Conservation (phyloP, 768 basidiomycete species). For the Boletus barrowsii region DNA sequence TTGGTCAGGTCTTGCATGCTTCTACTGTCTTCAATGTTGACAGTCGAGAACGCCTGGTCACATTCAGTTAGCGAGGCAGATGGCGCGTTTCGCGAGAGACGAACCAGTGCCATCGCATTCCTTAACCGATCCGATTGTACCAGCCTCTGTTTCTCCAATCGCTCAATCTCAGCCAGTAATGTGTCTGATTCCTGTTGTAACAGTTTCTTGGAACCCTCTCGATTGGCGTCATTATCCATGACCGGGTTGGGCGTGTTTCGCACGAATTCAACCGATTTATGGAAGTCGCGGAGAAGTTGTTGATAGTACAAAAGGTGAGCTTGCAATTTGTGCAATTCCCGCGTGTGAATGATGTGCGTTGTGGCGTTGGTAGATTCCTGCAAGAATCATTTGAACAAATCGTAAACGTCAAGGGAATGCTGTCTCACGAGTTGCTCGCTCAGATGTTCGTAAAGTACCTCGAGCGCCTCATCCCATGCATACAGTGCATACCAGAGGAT, state of each 20-base stretch:
- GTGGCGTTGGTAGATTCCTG: slow-evolving; percentile 44
- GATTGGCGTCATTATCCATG: slow-evolving; percentile 28
- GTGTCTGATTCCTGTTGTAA: slow-evolving; percentile 20
- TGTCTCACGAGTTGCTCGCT: slow-evolving; percentile 40
- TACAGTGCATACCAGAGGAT: slow-evolving; percentile 59
- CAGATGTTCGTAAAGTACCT: slow-evolving; percentile 49
- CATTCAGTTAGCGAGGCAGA: background rate
- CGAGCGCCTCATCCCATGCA: slow-evolving; percentile 60
- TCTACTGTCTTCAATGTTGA: slow-evolving; percentile 57
- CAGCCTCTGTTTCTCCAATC: slow-evolving; percentile 29
- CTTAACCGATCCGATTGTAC: slow-evolving; percentile 28
- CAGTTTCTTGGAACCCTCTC: slow-evolving; percentile 3
- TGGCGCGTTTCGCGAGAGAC: background rate
- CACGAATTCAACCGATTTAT: slow-evolving; percentile 50
- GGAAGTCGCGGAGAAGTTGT: slow-evolving; percentile 53
- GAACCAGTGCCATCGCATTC: slow-evolving; percentile 33
- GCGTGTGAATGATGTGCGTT: slow-evolving; percentile 42
- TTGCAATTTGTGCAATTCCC: slow-evolving; percentile 54
- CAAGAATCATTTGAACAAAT: background rate
- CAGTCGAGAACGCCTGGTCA: slow-evolving; percentile 53
- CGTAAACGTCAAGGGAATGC: background rate
- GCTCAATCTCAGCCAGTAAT: slow-evolving; percentile 43
- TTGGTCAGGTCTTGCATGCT: slow-evolving; percentile 51
- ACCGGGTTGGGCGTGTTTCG: slow-evolving; percentile 47
- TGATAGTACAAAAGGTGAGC: slow-evolving; percentile 58